These are phyloP conservation scores for Strobilomyces confusus DNA, from an alignment of 768 basidiomycete genomes.

Conservation along the genomic window DNA sequence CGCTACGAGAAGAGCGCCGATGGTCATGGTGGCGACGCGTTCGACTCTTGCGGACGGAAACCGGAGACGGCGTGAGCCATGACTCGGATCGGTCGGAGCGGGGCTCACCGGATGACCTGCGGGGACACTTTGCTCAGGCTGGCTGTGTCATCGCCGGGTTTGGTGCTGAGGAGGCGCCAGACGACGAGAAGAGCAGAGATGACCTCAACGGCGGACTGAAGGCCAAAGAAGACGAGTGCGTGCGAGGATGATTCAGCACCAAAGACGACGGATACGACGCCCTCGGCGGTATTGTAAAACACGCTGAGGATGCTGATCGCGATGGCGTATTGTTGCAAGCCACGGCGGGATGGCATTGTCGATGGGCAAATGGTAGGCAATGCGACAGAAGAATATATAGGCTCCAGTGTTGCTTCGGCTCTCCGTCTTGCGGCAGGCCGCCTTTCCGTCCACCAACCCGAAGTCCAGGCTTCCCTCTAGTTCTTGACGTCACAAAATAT, in stretches of 20 bases:
- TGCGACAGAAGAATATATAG: too few relatives aligned
- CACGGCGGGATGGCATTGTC: constrained; percentile 16
- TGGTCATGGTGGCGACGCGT: constrained; percentile 32
- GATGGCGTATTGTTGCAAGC: constrained; percentile 36
- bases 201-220: constrained; percentile 47
- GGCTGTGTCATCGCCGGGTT: constrained; percentile 34
- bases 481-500: too few relatives aligned
- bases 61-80: background rate
- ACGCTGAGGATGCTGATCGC: constrained; percentile 40
- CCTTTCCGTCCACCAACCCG: too few relatives aligned
- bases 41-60: constrained; percentile 30
- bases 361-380: constrained; percentile 13
- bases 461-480: too few relatives aligned
- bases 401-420: too few relatives aligned
- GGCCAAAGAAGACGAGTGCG: constrained; percentile 44
- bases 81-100: too few relatives aligned
- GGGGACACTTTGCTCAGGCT: background rate
- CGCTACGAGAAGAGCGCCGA: constrained; percentile 35
- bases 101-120: constrained; percentile 12
- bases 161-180: constrained; percentile 38
- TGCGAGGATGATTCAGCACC: constrained; percentile 41
- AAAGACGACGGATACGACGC: constrained; percentile 41
- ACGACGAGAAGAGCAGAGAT: constrained; percentile 41
- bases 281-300: constrained; percentile 39
- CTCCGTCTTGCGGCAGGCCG: too few relatives aligned